Evolutionary conservation across 768 basidiomycete species (phyloP).

Genomic region (Trametes coccinea): DNA sequence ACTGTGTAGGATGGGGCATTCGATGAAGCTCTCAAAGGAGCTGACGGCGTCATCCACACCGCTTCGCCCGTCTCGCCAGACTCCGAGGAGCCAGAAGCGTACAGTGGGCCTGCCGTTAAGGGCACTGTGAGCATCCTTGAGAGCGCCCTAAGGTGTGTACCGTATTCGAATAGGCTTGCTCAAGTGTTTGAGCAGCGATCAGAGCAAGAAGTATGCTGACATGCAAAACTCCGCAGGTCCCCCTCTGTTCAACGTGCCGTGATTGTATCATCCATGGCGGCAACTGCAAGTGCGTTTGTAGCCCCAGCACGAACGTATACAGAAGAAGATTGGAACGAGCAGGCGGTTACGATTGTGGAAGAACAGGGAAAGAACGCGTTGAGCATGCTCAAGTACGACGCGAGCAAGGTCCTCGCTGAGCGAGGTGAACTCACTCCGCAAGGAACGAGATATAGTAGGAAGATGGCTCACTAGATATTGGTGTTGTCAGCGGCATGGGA

Average conservation of each 20-base stretch:
- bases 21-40: slow-evolving; percentile 73
- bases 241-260: slow-evolving; percentile 56
- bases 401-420: slow-evolving; percentile 60
- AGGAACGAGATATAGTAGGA: slow-evolving; percentile 5
- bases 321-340: slow-evolving; percentile 63
- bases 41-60: slow-evolving; percentile 68
- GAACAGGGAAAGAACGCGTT: slow-evolving; percentile 48
- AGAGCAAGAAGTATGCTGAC: slow-evolving; percentile 11
- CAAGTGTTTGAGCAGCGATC: neutral
- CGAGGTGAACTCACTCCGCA: slow-evolving; percentile 44
- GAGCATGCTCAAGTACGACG: slow-evolving; percentile 47
- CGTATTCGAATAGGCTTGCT: neutral
- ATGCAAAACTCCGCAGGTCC: too few species aligned
- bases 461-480: too few species aligned
- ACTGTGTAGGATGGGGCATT: slow-evolving; percentile 58
- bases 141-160: neutral
- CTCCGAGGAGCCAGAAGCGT: slow-evolving; percentile 30
- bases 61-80: slow-evolving; percentile 68
- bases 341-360: slow-evolving; percentile 43
- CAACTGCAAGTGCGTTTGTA: slow-evolving; percentile 34
- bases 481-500: neutral
- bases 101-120: neutral
- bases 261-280: slow-evolving; percentile 56
- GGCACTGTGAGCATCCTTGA: neutral
- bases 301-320: slow-evolving; percentile 34